Evolutionary conservation across 1,284 basidiomycete species (phyloP).

Genomic region (Thelephora terrestris): DNA sequence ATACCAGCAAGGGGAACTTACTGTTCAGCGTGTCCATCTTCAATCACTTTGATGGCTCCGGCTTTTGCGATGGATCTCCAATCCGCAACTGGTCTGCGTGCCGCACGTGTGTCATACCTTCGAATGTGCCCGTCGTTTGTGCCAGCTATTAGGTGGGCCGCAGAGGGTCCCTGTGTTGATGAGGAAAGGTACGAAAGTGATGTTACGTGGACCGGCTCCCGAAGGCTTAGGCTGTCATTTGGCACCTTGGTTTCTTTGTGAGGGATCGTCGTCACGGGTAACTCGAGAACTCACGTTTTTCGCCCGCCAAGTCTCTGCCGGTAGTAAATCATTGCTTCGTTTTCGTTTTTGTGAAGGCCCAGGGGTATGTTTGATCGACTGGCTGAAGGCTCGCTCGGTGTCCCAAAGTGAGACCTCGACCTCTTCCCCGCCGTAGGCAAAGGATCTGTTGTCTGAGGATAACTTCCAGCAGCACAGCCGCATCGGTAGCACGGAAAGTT

Average conservation of each 20-base stretch:
- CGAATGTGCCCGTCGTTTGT: constrained; percentile 71
- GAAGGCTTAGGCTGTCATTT: constrained; percentile 69
- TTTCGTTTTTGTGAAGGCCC: constrained; percentile 54
- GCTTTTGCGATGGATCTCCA: constrained; percentile 52
- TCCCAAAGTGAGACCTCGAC: constrained; percentile 83
- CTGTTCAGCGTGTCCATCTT: constrained; percentile 59
- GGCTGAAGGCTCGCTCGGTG: constrained; percentile 54
- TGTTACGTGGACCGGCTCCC: constrained; percentile 75
- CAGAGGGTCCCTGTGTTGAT: constrained; percentile 24
- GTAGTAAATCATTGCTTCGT: constrained; percentile 49
- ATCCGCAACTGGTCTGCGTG: constrained; percentile 59
- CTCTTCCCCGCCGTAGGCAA: constrained; percentile 82
- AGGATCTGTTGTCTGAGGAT: constrained; percentile 39
- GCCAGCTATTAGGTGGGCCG: constrained; percentile 58
- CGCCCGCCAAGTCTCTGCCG: constrained; percentile 71
- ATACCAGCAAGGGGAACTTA: constrained; percentile 29
- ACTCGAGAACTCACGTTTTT: constrained; percentile 46
- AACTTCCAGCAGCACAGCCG: constrained; percentile 60
- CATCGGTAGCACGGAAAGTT: constrained; percentile 40
- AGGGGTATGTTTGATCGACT: constrained; percentile 6
- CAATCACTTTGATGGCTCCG: constrained; percentile 58
- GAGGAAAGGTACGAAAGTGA: constrained; percentile 47
- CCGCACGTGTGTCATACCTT: constrained; percentile 71
- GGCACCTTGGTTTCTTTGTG: constrained; percentile 42
- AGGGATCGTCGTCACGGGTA: background rate